These are phyloP conservation scores for Eucalyptus marginata DNA, from an alignment of 345 rosid species.

Conservation along the genomic window DNA sequence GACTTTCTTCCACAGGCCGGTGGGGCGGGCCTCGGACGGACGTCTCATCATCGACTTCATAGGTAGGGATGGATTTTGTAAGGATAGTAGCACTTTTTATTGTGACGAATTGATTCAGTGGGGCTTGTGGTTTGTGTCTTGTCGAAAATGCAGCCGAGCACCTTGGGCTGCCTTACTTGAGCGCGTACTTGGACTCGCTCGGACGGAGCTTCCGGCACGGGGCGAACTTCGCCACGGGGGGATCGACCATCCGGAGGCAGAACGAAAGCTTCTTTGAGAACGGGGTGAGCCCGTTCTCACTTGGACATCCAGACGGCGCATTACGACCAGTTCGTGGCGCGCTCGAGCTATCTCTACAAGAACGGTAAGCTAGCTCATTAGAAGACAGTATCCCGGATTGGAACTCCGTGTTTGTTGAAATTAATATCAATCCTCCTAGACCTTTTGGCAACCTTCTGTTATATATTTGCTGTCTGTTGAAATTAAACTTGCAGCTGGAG, in stretches of 20 bases:
- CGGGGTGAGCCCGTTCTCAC: slow-evolving; percentile 75
- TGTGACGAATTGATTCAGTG: not conserved
- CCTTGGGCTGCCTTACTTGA: slow-evolving; percentile 51
- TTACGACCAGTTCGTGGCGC: slow-evolving; percentile 55
- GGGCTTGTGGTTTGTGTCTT: not conserved
- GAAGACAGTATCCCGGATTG: not conserved
- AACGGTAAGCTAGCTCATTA: not conserved
- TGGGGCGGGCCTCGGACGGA: slow-evolving; percentile 66
- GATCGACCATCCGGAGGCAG: slow-evolving; percentile 71
- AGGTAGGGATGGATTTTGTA: slow-evolving; percentile 13
- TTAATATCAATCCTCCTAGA: not conserved
- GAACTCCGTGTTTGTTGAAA: not conserved
- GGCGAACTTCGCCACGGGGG: slow-evolving; percentile 85
- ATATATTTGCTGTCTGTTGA: not conserved
- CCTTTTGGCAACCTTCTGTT: not conserved
- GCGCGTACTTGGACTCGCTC: slow-evolving; percentile 70
- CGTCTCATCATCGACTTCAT: slow-evolving; percentile 80
- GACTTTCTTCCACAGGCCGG: slow-evolving; percentile 50
- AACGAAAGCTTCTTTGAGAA: slow-evolving; percentile 61
- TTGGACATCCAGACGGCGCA: slow-evolving; percentile 86
- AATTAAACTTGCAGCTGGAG: not conserved
- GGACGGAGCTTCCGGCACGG: slow-evolving; percentile 67
- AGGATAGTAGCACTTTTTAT: too few species aligned
- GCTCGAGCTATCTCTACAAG: slow-evolving; percentile 31
- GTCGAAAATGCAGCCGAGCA: slow-evolving; percentile 47